Conservation (phyloP, 2,329 filamentous ascomycete species). For the Alternaria atra region DNA sequence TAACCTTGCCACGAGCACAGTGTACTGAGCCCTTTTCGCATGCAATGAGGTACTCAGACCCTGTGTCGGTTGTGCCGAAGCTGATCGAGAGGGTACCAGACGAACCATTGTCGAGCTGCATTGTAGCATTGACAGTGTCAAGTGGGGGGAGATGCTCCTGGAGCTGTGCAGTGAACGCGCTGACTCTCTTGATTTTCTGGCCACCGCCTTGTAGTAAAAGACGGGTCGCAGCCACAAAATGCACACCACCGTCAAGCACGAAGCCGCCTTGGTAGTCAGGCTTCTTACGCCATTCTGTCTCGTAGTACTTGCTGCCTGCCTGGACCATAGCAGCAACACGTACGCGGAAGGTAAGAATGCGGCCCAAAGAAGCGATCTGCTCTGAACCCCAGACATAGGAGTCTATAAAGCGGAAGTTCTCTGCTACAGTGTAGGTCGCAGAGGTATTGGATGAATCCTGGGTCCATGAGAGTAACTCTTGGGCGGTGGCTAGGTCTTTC, state of each 20-base stretch:
- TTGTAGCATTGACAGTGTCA: slow-evolving; percentile 70
- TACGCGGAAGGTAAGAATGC: slow-evolving; percentile 64
- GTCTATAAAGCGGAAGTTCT: slow-evolving; percentile 75
- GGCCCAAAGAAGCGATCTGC: slow-evolving; percentile 62
- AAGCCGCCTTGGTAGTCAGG: slow-evolving; percentile 80
- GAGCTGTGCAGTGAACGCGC: slow-evolving; percentile 65
- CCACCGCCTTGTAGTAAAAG: slow-evolving; percentile 61
- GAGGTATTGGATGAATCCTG: slow-evolving; percentile 48
- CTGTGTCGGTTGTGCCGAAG: slow-evolving; percentile 65
- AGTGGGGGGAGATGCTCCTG: slow-evolving; percentile 69
- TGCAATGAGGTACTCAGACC: slow-evolving; percentile 65
- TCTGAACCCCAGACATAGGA: slow-evolving; percentile 62
- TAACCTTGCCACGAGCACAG: slow-evolving; percentile 56
- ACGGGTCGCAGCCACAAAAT: slow-evolving; percentile 71
- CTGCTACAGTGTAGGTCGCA: slow-evolving; percentile 64
- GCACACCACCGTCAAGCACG: slow-evolving; percentile 78
- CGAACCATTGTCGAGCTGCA: slow-evolving; percentile 63
- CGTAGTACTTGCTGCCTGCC: slow-evolving; percentile 64
- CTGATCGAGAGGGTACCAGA: slow-evolving; percentile 67
- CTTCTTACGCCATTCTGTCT: slow-evolving; percentile 70
- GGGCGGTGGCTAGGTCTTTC: slow-evolving; percentile 63
- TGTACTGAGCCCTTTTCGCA: slow-evolving; percentile 67
- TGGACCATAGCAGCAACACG: slow-evolving; percentile 58
- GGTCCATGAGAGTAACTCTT: slow-evolving; percentile 60
- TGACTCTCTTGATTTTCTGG: slow-evolving; percentile 58